These are phyloP conservation scores for Chlorella vulgaris DNA, from an alignment of 139 green algal genomes.

Conservation along the genomic window DNA sequence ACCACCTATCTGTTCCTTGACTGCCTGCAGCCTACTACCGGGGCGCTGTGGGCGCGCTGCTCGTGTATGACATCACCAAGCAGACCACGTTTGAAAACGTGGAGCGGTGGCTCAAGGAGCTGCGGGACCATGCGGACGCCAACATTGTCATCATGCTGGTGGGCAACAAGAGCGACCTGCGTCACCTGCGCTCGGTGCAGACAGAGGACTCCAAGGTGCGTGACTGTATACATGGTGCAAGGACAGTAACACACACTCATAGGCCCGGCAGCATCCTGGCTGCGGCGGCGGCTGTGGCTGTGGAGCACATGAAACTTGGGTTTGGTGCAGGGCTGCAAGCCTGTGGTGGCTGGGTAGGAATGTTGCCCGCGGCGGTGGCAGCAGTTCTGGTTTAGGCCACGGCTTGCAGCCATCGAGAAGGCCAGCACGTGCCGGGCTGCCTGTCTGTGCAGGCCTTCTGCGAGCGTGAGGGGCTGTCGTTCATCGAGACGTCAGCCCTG, in stretches of 20 bases:
- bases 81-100: conserved; percentile 98
- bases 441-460: conserved; percentile 84
- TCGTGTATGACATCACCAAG: conserved; percentile 99
- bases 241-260: too few species aligned
- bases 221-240: neutral
- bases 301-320: too few species aligned
- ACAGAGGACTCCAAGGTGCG: conserved; percentile 87
- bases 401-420: too few species aligned
- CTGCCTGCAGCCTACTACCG: conserved; percentile 92
- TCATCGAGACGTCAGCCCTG: conserved; percentile 99
- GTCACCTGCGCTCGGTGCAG: conserved; percentile 90
- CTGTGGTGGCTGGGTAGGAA: too few species aligned
- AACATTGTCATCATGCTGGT: conserved; percentile 99
- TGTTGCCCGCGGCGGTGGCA: too few species aligned
- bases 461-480: conserved; percentile 92
- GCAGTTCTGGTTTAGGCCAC: too few species aligned
- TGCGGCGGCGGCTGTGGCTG: neutral
- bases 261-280: too few species aligned
- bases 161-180: conserved; percentile 98
- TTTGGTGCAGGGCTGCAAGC: too few species aligned
- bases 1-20: too few species aligned
- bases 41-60: conserved; percentile 94
- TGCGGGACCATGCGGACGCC: conserved; percentile 96
- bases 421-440: too few species aligned
- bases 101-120: conserved; percentile 97